These are phyloP conservation scores for Xylariaceae sp. DNA, from an alignment of 2,329 filamentous ascomycete genomes.

Conservation along the genomic window DNA sequence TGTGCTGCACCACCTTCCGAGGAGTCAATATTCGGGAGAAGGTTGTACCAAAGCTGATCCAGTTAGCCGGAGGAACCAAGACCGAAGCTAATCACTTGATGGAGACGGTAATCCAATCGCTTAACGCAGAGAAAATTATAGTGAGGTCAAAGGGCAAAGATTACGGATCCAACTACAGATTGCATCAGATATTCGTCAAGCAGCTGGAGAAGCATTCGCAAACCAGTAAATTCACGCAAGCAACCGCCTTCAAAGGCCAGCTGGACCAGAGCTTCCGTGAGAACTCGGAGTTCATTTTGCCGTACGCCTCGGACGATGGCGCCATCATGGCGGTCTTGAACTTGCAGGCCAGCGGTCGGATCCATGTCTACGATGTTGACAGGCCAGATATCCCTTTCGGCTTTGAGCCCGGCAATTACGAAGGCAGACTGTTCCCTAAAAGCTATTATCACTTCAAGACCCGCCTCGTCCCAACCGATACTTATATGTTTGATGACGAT, in stretches of 20 bases:
- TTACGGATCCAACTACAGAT: conserved; percentile 57
- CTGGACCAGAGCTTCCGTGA: conserved; percentile 52
- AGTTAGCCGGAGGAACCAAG: conserved; percentile 38
- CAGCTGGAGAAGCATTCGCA: conserved; percentile 54
- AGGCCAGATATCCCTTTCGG: conserved; percentile 64
- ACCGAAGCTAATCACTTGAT: conserved; percentile 40
- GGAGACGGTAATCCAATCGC: conserved; percentile 41
- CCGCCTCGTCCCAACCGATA: conserved; percentile 51
- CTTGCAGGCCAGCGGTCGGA: conserved; percentile 54
- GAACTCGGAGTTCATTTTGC: conserved; percentile 21
- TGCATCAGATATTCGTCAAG: conserved; percentile 55
- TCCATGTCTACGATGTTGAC: conserved; percentile 49
- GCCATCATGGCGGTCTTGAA: conserved; percentile 64
- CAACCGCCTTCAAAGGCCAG: conserved; percentile 53
- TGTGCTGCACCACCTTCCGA: conserved; percentile 47
- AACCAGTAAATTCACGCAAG: conserved; percentile 52
- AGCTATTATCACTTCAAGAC: conserved; percentile 62
- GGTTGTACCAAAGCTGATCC: conserved; percentile 40
- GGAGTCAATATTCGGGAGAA: conserved; percentile 23
- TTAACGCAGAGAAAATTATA: conserved; percentile 50
- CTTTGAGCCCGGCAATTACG: conserved; percentile 67
- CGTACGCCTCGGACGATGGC: conserved; percentile 53
- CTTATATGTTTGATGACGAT: conserved; percentile 53
- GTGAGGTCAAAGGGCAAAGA: conserved; percentile 56
- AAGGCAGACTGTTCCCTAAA: conserved; percentile 64